Conservation (phyloP, 2,329 filamentous ascomycete species). For the Hymenoscyphus repandus region DNA sequence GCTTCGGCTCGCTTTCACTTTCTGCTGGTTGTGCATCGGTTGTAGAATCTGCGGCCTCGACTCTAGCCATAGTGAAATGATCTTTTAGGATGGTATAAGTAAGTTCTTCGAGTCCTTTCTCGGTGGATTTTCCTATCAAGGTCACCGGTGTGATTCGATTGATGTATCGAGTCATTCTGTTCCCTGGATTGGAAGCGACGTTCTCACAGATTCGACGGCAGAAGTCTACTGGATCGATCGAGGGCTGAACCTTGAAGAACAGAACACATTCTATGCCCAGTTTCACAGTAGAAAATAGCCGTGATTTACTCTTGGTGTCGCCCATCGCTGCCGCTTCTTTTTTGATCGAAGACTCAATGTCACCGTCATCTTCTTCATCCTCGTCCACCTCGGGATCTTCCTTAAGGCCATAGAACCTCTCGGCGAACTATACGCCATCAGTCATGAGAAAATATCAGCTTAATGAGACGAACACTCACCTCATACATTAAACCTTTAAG, state of each 20-base stretch:
- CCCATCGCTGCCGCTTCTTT: constrained; percentile 65
- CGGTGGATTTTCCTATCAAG: constrained; percentile 58
- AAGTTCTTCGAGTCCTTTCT: constrained; percentile 61
- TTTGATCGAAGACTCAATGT: constrained; percentile 69
- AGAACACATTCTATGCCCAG: constrained; percentile 57
- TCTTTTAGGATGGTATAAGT: constrained; percentile 56
- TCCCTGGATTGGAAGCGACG: constrained; percentile 38
- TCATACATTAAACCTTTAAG: constrained; percentile 61
- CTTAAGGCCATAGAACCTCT: constrained; percentile 48
- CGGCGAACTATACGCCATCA: constrained; percentile 50
- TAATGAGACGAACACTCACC: constrained; percentile 39
- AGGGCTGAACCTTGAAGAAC: constrained; percentile 52
- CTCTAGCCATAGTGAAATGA: constrained; percentile 49
- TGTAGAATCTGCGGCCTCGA: constrained; percentile 12
- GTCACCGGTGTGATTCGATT: constrained; percentile 55
- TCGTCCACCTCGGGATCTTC: constrained; percentile 33
- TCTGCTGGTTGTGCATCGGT: constrained; percentile 15
- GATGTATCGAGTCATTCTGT: constrained; percentile 50
- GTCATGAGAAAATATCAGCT: not conserved
- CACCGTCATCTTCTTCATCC: constrained; percentile 38
- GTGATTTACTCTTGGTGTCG: constrained; percentile 33
- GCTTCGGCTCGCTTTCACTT: constrained; percentile 8
- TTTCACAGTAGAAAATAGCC: constrained; percentile 47
- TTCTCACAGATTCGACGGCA: constrained; percentile 52
- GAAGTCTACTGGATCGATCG: constrained; percentile 51